Percentiles rank a stretch among this genome's conserved stretches.
These are phyloP conservation scores for Metschnikowia bowlesiae DNA, from an alignment of 805 yeast genomes.

Conservation along the genomic window DNA sequence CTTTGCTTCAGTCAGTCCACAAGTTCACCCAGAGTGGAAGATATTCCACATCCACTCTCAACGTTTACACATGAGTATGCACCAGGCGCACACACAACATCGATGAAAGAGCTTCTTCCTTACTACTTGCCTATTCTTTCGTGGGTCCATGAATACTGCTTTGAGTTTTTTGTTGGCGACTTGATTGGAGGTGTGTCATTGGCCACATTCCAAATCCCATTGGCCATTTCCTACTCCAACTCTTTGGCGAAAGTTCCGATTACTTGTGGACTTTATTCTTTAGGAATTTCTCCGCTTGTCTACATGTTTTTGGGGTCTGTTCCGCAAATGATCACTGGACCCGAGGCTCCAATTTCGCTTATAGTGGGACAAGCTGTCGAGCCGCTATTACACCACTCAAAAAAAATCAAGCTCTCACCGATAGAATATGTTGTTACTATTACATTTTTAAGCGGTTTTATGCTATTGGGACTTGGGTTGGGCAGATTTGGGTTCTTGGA, in stretches of 20 bases:
- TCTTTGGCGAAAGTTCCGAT: constrained; percentile 43
- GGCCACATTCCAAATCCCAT: constrained; percentile 88
- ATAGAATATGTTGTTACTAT: constrained; percentile 29
- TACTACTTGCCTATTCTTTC: constrained; percentile 65
- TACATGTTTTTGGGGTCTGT: constrained; percentile 41
- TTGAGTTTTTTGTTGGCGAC: constrained; percentile 49
- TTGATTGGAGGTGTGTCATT: constrained; percentile 78
- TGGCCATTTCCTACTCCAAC: constrained; percentile 48
- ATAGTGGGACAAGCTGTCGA: constrained; percentile 46
- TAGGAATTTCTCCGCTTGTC: constrained; percentile 38
- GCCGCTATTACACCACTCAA: constrained; percentile 35
- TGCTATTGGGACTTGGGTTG: constrained; percentile 23
- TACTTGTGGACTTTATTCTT: constrained; percentile 34
- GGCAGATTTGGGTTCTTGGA: constrained; percentile 33
- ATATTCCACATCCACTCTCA: neutral
- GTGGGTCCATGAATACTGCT: constrained; percentile 57
- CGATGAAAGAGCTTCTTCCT: constrained; percentile 32
- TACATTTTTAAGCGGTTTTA: constrained; percentile 71
- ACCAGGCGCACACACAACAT: constrained; percentile 9
- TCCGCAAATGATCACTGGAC: constrained; percentile 46
- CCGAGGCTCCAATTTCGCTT: constrained; percentile 43
- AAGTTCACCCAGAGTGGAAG: neutral
- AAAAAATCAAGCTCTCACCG: constrained; percentile 30
- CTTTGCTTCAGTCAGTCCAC: neutral
- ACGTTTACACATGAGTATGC: constrained; percentile 6